These are phyloP conservation scores for Coemansia biformis DNA, from an alignment of 192 early-diverging fungal genomes.

Conservation along the genomic window DNA sequence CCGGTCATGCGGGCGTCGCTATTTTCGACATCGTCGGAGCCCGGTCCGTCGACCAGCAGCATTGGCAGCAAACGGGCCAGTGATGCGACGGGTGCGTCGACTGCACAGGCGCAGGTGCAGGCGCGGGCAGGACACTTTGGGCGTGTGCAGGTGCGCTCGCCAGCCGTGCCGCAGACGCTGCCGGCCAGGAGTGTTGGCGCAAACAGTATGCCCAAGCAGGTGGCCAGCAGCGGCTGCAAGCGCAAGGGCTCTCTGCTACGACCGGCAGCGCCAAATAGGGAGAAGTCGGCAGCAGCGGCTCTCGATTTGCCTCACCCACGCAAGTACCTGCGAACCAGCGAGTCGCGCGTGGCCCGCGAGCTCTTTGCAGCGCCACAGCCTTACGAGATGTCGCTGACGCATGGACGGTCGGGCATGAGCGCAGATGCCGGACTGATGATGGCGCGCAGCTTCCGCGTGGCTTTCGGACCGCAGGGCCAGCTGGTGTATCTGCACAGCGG, in stretches of 20 bases:
- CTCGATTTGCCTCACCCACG: constrained; percentile 33
- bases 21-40: constrained; percentile 15
- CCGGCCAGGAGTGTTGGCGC: no score
- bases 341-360: constrained; percentile 10
- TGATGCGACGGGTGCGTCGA: no score
- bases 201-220: no score
- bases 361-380: constrained; percentile 19
- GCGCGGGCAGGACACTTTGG: no score
- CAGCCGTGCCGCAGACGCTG: no score
- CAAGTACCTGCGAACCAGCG: constrained; percentile 36
- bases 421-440: constrained; percentile 75
- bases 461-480: constrained; percentile 75
- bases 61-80: background rate
- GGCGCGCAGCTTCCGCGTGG: constrained; percentile 76
- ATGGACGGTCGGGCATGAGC: constrained; percentile 47
- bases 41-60: no score
- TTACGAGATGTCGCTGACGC: constrained; percentile 32
- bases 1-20: constrained; percentile 47
- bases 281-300: constrained; percentile 8
- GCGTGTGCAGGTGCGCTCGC: no score
- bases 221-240: background rate
- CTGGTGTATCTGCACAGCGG: constrained; percentile 50
- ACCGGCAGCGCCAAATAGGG: no score
- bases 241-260: background rate
- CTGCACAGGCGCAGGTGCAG: no score